phyloP scores from a whole-genome alignment of 495 filamentous ascomycete species.

The Pseudomonodictys pantanalensis region DNA sequence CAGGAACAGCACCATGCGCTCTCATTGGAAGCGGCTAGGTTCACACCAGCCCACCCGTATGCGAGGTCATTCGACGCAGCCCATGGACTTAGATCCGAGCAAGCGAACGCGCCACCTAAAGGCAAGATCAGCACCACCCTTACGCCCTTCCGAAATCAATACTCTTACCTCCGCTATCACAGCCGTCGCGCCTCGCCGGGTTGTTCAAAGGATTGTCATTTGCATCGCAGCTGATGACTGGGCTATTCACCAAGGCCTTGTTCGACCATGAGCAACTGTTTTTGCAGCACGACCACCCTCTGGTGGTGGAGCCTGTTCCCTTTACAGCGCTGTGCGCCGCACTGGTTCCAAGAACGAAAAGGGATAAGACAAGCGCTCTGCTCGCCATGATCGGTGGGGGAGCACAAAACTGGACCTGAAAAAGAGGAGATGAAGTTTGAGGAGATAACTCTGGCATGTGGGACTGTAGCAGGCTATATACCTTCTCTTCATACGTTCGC shows the following conservation, averaged over 20 bases:
- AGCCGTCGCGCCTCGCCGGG: slow-evolving; percentile 38
- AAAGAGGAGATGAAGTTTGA: no score
- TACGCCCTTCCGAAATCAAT: not conserved
- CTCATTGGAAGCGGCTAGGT: slow-evolving; percentile 52
- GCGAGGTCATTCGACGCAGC: slow-evolving; percentile 53
- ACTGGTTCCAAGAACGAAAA: not conserved
- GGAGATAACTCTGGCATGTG: no score
- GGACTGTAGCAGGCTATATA: no score
- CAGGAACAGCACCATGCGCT: slow-evolving; percentile 63
- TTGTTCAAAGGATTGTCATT: slow-evolving; percentile 48
- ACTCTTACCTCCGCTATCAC: slow-evolving; percentile 45
- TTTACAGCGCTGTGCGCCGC: slow-evolving; percentile 15
- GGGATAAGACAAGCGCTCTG: not conserved
- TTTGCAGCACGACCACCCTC: slow-evolving; percentile 64
- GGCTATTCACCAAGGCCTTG: slow-evolving; percentile 50
- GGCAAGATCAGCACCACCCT: not conserved
- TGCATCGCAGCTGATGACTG: slow-evolving; percentile 56
- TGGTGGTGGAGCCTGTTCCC: slow-evolving; percentile 17
- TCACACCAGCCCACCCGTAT: slow-evolving; percentile 64
- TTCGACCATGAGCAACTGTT: slow-evolving; percentile 59
- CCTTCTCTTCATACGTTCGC: no score
- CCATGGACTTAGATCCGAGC: slow-evolving; percentile 60
- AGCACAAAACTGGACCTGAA: no score
- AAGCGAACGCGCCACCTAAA: slow-evolving; percentile 52
- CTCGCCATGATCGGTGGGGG: no score